Evolutionary conservation across 257 asterid species (phyloP), one percentile per base, ranked within the genome.

Genomic region (Solanum ossicruentum): DNA sequence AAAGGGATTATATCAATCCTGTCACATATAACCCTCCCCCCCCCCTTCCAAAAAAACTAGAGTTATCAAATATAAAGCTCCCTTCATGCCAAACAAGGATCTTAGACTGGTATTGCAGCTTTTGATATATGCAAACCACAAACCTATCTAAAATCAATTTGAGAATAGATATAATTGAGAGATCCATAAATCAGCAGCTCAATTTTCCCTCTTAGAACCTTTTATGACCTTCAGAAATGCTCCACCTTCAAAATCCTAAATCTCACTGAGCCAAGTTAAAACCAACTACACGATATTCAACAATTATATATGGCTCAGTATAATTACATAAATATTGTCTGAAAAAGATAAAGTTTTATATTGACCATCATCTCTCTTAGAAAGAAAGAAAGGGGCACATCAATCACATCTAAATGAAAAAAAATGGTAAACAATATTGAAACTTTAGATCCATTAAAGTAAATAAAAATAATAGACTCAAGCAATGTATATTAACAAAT

Each of bases 21-120:
- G 1, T 36, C 6, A 36, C 41, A 36, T 36, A 36, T 36, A 5
- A 36, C 39, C 39, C 39, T 4, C 0, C 39, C 32, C 0, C 41
- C 41, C 6, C 6, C 41, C 7, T 0, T 32, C 36, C 3, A 28
- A 28, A 36, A 36, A 36, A 5, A 4, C 41, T 36, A 36, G 41
- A 36, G 41, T 36, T 36, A 36, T 36, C 41, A 36, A 86, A 88
- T 61, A 92, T 89, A 91, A 93, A 92, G 94, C 97, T 93, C 98
- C 97, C 97, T 94, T 93, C 97, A 91, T 90, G 41, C 91, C 97
- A 97, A 94, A 93, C n/a, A 91, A 90, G 93, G 93, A 55, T 88
- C 81, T 28, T 83, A 88, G 91, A 23, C 87, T 89, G 91, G 87
- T 20, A 72, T 89, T 86, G 83, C n/a, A 93, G 97, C 97, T 92